A percentile compares a stretch with the other conserved stretches of the same genome.
phyloP scores from a whole-genome alignment of 2,329 filamentous ascomycete species.

The Arthroderma uncinatum region DNA sequence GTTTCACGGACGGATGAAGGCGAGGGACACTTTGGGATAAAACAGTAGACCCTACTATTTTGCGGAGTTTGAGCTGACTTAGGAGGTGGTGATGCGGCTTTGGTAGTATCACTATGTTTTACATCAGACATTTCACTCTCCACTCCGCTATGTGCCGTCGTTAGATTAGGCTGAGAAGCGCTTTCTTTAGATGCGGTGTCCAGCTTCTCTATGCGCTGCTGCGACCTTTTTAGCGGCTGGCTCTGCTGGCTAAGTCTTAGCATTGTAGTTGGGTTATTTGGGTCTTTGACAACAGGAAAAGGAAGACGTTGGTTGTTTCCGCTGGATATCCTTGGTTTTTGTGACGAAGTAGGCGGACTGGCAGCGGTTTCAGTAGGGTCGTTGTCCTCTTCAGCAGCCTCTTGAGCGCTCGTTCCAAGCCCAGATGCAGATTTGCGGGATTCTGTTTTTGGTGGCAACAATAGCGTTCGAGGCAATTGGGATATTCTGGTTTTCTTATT shows the following conservation, averaged over 20 bases:
- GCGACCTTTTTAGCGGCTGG: conserved; percentile 40
- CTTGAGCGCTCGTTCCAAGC: not conserved
- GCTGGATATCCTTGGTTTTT: conserved; percentile 21
- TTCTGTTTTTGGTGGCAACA: conserved; percentile 17
- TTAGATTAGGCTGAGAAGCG: not conserved
- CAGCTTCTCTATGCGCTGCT: conserved; percentile 14
- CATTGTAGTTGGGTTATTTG: conserved; percentile 52
- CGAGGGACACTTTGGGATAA: conserved; percentile 19
- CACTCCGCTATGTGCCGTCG: too few species aligned
- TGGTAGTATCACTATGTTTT: not conserved
- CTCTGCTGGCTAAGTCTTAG: conserved; percentile 57
- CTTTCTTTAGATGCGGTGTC: not conserved
- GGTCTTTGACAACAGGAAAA: conserved; percentile 69
- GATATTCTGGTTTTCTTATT: not conserved
- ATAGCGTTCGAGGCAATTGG: conserved; percentile 13
- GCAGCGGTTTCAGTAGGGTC: not conserved
- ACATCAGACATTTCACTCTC: not conserved
- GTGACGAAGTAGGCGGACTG: conserved; percentile 11
- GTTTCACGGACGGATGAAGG: conserved; percentile 43
- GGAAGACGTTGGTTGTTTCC: conserved; percentile 40
- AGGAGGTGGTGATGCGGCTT: not conserved
- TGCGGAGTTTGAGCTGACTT: conserved; percentile 21
- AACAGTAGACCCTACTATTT: conserved; percentile 19
- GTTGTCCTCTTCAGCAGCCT: not conserved
- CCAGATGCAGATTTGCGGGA: not conserved